These are phyloP conservation scores for Cystoisospora suis DNA, from an alignment of 169 alveolate genomes.

Conservation along the genomic window DNA sequence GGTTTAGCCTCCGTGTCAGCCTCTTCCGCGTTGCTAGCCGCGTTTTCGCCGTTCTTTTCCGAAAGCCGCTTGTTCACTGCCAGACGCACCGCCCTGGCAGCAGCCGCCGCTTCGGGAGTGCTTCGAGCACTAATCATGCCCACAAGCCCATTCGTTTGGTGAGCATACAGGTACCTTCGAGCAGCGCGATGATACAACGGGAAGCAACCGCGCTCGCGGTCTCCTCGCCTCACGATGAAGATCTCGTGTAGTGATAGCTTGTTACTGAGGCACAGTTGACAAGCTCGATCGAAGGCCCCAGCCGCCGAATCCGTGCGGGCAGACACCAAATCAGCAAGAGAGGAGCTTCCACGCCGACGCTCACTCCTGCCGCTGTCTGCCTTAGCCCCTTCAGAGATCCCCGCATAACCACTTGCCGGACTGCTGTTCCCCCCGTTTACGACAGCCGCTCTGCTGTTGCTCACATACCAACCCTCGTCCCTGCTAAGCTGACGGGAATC, in stretches of 20 bases:
- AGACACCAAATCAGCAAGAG: background rate
- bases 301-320: background rate
- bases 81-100: background rate
- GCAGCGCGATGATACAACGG: constrained; percentile 26
- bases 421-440: too few species aligned
- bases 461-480: background rate
- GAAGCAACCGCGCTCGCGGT: constrained; percentile 37
- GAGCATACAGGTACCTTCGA: constrained; percentile 37
- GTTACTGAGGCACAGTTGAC: constrained; percentile 40
- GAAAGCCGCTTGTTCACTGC: too few species aligned
- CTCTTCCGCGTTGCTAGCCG: background rate
- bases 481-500: background rate
- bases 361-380: too few species aligned
- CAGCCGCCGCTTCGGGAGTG: background rate
- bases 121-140: constrained; percentile 6
- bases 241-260: constrained; percentile 8
- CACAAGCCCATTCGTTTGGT: constrained; percentile 54
- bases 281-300: constrained; percentile 23
- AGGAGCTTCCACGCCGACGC: too few species aligned
- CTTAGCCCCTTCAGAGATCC: background rate
- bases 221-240: constrained; percentile 39
- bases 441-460: constrained; percentile 15
- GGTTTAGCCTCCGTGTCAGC: too few species aligned
- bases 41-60: background rate
- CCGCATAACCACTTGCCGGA: background rate